These are phyloP conservation scores for Acorus calamus DNA, from an alignment of 106 monocot genomes.

Conservation along the genomic window DNA sequence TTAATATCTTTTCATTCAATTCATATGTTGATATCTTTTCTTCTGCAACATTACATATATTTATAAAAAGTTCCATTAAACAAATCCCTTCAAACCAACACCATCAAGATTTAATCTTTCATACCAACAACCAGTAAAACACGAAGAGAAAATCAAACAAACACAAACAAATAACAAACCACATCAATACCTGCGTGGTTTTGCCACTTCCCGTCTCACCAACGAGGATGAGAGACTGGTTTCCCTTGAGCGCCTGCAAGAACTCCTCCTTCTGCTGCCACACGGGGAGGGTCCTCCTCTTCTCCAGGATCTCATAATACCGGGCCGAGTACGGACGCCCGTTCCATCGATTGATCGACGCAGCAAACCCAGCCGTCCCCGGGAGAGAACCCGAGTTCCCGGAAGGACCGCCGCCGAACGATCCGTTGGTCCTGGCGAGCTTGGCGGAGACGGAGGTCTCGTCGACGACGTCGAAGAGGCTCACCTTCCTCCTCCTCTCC, in stretches of 20 bases:
- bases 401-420: background rate
- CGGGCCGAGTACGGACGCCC: constrained; percentile 55
- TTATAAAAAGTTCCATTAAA: no score
- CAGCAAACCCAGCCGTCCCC: background rate
- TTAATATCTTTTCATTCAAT: no score
- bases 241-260: constrained; percentile 36
- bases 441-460: constrained; percentile 53
- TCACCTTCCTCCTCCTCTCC: constrained; percentile 88
- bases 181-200: constrained; percentile 48
- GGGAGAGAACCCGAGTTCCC: no score
- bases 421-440: constrained; percentile 26
- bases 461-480: constrained; percentile 91
- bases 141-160: background rate
- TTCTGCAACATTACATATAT: no score
- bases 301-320: constrained; percentile 85
- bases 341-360: constrained; percentile 50
- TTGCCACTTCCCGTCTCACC: constrained; percentile 79
- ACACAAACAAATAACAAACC: constrained; percentile 1
- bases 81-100: no score
- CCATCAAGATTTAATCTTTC: no score
- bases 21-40: no score
- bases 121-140: background rate
- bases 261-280: constrained; percentile 99
- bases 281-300: constrained; percentile 73
- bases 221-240: constrained; percentile 56